Evolutionary conservation across 2,329 filamentous ascomycete genomes (phyloP), one percentile per base, ranked within the genome.

Genomic region (Salinomyces thailandicus): DNA sequence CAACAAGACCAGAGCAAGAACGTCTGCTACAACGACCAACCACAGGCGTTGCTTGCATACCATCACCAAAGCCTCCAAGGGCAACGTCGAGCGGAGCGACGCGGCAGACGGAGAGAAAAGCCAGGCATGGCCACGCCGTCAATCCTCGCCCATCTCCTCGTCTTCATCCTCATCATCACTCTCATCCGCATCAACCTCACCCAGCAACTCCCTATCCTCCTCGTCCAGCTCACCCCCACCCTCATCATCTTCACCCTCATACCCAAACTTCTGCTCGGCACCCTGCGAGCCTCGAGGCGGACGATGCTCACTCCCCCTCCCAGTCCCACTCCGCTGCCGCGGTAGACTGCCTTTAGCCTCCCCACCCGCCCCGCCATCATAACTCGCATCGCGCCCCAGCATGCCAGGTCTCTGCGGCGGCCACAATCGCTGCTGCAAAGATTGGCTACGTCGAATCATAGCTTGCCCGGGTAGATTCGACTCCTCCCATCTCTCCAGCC

Each of bases 401-500:
- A 17, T 17, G 13, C 18, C 5, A 6, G 9, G 16, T 13, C 14
- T 13, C 19, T 13, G 18, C 22, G 19, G 33, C 13, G 31, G 36
- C 9, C 18, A 16, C 22, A 31, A 22, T 12, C 45, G 38, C 13
- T 35, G 32, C 18, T 39, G 39, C 27, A 52, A 43, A 38, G 41
- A 38, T 19, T 46, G 34, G 29, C 41, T 43, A 22, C 54, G 47
- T 26, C 41, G 42, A 6, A 53, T 42, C 34, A 54, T 50, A 6
- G 45, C 45, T 28, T 48, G 49, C 1, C 51, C 56, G 0, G 45
- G 51, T 29, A 50, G 45, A n/a, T 57, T 52, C 8, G 17, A 35
- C 1, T 63, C 63, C 32, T 76, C 70, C 84, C 84, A 89, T 19
- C 83, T 71, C 35, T 72, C 64, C n/a, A 89, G 63, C 27, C 84